phyloP scores from a whole-genome alignment of 768 basidiomycete genomes.

The Boletus coccyginus region DNA sequence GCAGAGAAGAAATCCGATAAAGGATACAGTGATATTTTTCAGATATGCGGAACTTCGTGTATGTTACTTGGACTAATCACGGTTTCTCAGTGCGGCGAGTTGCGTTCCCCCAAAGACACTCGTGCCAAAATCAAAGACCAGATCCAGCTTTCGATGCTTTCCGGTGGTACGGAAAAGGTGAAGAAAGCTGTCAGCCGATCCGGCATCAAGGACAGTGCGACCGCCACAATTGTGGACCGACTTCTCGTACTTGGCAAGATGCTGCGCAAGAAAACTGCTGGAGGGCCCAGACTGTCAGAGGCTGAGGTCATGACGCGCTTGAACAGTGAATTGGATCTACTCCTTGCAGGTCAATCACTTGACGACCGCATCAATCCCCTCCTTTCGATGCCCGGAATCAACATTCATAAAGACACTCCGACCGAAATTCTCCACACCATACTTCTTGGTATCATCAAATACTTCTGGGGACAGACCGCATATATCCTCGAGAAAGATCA shows the following conservation, averaged over 20 bases:
- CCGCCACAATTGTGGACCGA: slow-evolving; percentile 31
- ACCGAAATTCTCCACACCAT: slow-evolving; percentile 35
- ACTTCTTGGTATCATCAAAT: slow-evolving; percentile 35
- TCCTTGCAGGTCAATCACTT: slow-evolving; percentile 3
- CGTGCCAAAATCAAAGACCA: not conserved
- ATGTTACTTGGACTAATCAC: not conserved
- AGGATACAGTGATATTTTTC: slow-evolving; percentile 26
- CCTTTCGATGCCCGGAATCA: slow-evolving; percentile 16
- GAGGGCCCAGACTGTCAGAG: slow-evolving; percentile 1
- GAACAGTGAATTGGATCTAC: not conserved
- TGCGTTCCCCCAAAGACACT: slow-evolving; percentile 5
- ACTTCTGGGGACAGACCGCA: slow-evolving; percentile 28
- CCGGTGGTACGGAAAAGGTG: slow-evolving; percentile 9
- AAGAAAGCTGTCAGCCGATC: slow-evolving; percentile 41
- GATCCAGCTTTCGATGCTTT: not conserved
- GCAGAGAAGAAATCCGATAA: slow-evolving; percentile 22
- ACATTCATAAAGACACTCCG: slow-evolving; percentile 33
- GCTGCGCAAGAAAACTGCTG: not conserved
- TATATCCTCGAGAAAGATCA: slow-evolving; percentile 24
- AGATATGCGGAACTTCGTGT: not conserved
- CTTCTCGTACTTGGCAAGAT: slow-evolving; percentile 29
- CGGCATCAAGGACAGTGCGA: slow-evolving; percentile 30
- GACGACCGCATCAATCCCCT: slow-evolving; percentile 15
- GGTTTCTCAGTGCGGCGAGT: not conserved
- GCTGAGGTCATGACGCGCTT: not conserved